phyloP scores from a whole-genome alignment of 345 rosid genomes.

The Dimocarpus longan region DNA sequence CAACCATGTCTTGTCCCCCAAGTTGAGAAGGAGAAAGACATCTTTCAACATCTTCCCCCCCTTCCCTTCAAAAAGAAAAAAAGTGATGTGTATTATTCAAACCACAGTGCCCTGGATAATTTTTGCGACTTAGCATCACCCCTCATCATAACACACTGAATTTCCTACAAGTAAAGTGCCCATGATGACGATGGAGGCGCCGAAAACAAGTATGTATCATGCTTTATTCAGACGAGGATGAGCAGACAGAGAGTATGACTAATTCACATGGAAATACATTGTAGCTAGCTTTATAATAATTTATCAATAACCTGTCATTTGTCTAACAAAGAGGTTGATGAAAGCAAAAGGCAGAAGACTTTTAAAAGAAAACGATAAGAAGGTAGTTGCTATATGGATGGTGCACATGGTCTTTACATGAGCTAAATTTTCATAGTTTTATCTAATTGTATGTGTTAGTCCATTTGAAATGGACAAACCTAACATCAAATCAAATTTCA shows the following conservation, averaged over 20 bases:
- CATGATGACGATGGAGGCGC: not conserved
- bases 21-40: constrained; percentile 22
- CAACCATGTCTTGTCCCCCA: constrained; percentile 42
- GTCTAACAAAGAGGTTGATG: not conserved
- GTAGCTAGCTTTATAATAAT: not conserved
- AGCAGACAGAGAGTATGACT: constrained; percentile 6
- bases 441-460: not conserved
- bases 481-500: constrained; percentile 25
- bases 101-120: constrained; percentile 25
- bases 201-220: constrained; percentile 8
- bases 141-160: constrained; percentile 7
- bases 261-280: not conserved
- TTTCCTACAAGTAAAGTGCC: not conserved
- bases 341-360: constrained; percentile 20
- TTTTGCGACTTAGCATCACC: constrained; percentile 11
- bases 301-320: constrained; percentile 14
- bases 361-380: constrained; percentile 20
- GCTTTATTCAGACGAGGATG: not conserved
- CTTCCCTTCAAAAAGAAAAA: constrained; percentile 5
- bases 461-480: constrained; percentile 27
- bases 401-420: not conserved
- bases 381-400: not conserved
- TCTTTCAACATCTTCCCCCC: constrained; percentile 19
- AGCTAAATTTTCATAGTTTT: not conserved
- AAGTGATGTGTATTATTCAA: constrained; percentile 17